Conservation (phyloP, 805 yeast species). For the Ogataea populi-albae region DNA sequence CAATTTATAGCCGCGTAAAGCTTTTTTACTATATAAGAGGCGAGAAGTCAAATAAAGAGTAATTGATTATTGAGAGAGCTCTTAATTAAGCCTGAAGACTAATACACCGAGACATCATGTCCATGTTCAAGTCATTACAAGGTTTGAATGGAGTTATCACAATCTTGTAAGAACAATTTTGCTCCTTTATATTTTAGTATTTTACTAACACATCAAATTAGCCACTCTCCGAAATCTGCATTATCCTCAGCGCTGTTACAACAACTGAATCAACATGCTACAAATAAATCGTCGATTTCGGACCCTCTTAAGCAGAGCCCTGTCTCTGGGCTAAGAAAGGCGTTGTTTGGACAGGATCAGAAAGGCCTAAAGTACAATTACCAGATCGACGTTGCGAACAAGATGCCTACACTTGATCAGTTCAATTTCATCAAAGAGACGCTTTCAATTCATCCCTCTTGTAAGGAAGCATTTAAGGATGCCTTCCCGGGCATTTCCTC, state of each 20-base stretch:
- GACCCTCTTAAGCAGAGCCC: slow-evolving; percentile 4
- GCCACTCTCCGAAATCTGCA: slow-evolving; percentile 27
- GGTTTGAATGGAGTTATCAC: slow-evolving; percentile 44
- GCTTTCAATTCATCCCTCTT: slow-evolving; percentile 27
- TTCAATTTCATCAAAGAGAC: slow-evolving; percentile 27
- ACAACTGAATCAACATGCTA: slow-evolving; percentile 11
- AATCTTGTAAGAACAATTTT: slow-evolving; percentile 33
- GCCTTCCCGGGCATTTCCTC: slow-evolving; percentile 30
- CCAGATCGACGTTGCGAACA: slow-evolving; percentile 22
- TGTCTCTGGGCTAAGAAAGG: slow-evolving; percentile 5
- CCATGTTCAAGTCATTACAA: slow-evolving; percentile 48
- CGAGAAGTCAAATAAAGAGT: no score
- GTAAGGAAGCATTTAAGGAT: slow-evolving; percentile 26
- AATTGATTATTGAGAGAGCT: no score
- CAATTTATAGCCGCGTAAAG: no score
- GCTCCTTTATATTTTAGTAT: not conserved
- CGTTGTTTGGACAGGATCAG: slow-evolving; percentile 13
- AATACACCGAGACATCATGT: slow-evolving; percentile 30
- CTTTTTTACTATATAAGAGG: slow-evolving; percentile 1
- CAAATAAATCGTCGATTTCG: slow-evolving; percentile 1
- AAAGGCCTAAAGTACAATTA: slow-evolving; percentile 22
- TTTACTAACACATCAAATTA: slow-evolving; percentile 13
- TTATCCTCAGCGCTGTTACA: slow-evolving; percentile 17
- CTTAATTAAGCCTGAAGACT: no score
- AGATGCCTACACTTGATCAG: slow-evolving; percentile 32